These are phyloP conservation scores for Taphrina pruni DNA, from an alignment of 1,139 yeast species.

Conservation along the genomic window DNA sequence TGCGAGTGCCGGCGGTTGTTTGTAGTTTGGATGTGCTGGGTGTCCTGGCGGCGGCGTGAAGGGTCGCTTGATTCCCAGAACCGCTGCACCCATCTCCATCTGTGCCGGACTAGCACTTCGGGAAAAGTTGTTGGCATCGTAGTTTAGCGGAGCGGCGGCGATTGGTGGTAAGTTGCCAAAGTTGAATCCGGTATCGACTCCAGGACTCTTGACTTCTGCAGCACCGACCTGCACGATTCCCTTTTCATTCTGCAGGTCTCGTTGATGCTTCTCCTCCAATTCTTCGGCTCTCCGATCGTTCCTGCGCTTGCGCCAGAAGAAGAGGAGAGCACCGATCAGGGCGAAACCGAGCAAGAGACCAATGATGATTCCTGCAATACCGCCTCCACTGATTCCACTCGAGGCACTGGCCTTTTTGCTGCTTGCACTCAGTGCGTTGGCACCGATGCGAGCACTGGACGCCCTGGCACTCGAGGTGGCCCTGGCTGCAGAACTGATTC, in stretches of 20 bases:
- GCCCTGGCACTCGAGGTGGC: constrained; percentile 15
- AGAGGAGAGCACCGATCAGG: constrained; percentile 15
- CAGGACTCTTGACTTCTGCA: constrained; percentile 21
- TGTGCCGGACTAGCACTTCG: constrained; percentile 36
- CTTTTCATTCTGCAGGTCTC: constrained; percentile 29
- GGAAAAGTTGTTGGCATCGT: constrained; percentile 14
- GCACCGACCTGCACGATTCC: constrained; percentile 27
- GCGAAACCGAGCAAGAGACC: constrained; percentile 31
- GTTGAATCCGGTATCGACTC: constrained; percentile 29
- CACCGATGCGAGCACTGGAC: constrained; percentile 18
- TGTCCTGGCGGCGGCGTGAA: constrained; percentile 40
- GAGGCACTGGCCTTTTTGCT: constrained; percentile 9
- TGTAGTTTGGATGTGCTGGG: constrained; percentile 34
- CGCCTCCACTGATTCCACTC: constrained; percentile 33
- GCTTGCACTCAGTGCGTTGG: constrained; percentile 8
- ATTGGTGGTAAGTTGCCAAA: constrained; percentile 30
- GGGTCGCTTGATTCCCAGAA: constrained; percentile 37
- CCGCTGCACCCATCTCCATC: constrained; percentile 31
- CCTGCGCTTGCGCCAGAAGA: constrained; percentile 34
- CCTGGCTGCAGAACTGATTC: background rate
- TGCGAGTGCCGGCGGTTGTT: constrained; percentile 14
- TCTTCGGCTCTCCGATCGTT: constrained; percentile 11
- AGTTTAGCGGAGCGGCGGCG: constrained; percentile 3
- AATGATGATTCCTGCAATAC: constrained; percentile 35
- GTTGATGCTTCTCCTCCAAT: constrained; percentile 13